Percentiles rank a stretch among this genome's conserved stretches.
phyloP scores from a whole-genome alignment of 2,329 filamentous ascomycete genomes.

The Penicillium freii region DNA sequence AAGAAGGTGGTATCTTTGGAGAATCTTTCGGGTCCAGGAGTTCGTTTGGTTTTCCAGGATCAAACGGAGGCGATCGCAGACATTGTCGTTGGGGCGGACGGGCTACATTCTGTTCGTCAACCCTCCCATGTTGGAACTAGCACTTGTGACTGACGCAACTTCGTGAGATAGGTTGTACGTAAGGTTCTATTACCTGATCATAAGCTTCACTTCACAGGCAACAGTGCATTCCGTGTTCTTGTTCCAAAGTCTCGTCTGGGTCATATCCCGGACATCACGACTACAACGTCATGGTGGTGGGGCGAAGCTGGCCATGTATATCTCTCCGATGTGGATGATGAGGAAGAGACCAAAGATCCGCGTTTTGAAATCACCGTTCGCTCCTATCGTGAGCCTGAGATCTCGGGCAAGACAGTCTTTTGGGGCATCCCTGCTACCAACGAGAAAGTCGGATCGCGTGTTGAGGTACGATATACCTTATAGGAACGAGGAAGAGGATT shows the following conservation, averaged over 20 bases:
- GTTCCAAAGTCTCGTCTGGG: slow-evolving; percentile 39
- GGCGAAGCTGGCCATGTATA: slow-evolving; percentile 45
- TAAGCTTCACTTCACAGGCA: slow-evolving; percentile 49
- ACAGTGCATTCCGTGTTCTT: slow-evolving; percentile 49
- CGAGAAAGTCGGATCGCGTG: slow-evolving; percentile 25
- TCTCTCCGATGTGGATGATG: slow-evolving; percentile 41
- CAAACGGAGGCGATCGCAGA: slow-evolving; percentile 42
- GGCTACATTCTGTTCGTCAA: slow-evolving; percentile 49
- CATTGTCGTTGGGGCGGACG: slow-evolving; percentile 54
- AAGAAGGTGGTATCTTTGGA: slow-evolving; percentile 46
- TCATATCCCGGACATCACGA: slow-evolving; percentile 33
- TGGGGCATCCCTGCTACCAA: slow-evolving; percentile 19
- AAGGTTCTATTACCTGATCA: slow-evolving; percentile 45
- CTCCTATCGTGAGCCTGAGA: slow-evolving; percentile 18
- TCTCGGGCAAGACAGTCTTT: slow-evolving; percentile 10
- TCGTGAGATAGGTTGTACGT: slow-evolving; percentile 38
- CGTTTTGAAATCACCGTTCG: slow-evolving; percentile 43
- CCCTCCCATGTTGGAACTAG: background rate
- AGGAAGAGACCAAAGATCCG: slow-evolving; percentile 25
- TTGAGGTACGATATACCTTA: slow-evolving; percentile 16
- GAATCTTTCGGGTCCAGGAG: slow-evolving; percentile 37
- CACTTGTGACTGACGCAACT: background rate
- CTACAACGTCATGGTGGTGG: slow-evolving; percentile 47
- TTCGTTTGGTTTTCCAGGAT: slow-evolving; percentile 50
- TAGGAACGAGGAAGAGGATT: background rate